phyloP scores from a whole-genome alignment of 306 rosid species.

The Fragaria ananassa region DNA sequence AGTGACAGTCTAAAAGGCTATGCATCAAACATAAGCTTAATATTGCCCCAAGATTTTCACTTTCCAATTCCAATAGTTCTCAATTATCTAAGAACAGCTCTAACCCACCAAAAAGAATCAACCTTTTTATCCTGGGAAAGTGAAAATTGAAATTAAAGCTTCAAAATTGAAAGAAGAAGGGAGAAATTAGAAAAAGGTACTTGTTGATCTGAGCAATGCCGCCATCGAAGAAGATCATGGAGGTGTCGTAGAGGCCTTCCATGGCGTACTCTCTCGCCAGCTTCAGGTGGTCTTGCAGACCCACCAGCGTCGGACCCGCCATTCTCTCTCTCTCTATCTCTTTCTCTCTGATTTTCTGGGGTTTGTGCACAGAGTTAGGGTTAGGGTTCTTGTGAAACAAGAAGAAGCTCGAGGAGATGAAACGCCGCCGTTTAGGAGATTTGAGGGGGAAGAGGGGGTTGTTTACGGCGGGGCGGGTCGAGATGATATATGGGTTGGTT shows the following conservation, averaged over 20 bases:
- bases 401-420: not conserved
- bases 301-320: conserved; percentile 62
- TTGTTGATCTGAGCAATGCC: conserved; percentile 98
- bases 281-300: conserved; percentile 89
- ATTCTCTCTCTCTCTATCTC: conserved; percentile 25
- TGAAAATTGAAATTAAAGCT: not conserved
- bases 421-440: not conserved
- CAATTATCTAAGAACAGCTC: not conserved
- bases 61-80: not conserved
- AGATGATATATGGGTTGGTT: not conserved
- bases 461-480: not conserved
- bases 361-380: not conserved
- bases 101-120: not conserved
- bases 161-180: not conserved
- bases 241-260: conserved; percentile 91
- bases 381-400: conserved; percentile 3
- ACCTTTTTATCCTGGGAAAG: not conserved
- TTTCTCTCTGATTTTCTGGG: not conserved
- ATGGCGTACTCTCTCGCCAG: conserved; percentile 89
- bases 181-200: conserved; percentile 24
- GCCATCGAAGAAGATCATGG: conserved; percentile 93
- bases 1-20: not conserved
- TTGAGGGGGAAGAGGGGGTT: not conserved
- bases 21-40: not conserved
- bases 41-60: not conserved